Evolutionary conservation across 805 yeast species (phyloP), one percentile per base, ranked within the genome.

Genomic region (Vanderwaltozyma yarrowii): DNA sequence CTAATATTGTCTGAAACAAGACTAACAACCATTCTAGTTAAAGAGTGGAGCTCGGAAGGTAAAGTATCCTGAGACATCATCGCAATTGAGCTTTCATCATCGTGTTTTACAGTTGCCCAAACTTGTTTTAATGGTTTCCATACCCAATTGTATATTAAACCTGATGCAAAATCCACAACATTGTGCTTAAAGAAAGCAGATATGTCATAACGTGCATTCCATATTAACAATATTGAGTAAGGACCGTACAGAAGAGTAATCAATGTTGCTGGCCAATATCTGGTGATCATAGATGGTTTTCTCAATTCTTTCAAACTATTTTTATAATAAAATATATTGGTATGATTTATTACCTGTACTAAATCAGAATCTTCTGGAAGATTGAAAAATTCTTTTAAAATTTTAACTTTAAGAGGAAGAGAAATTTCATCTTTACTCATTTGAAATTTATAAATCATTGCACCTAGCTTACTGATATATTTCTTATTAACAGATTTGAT

Each of bases 1-100:
- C 20, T 34, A 2, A 46, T 37, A 31, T 52, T 51, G 12, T 57
- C 58, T 5, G 45, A 43, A 10, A 55, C 49, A 33, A 45, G 49
- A 37, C 83, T 92, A 15, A 78, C 65, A 2, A 86, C 85, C 98
- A 89, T 89, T 40, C 96, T 61, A 52, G 86, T 87, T 37, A 89
- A 67, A 2, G 95, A 81, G 33, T 76, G 74, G 46, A 86, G 64
- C 50, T 88, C 96, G 0, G 92, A 74, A 27, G 73, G 70, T 14
- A 92, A 65, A 1, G 95, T 80, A 38, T 82, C 80, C 54, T 81
- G 80, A 3, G 89, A 76, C 61, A 84, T 77, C 17, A 87, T 72
- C 0, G 95, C 81, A 32, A 87, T 74, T 41, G 78, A 73, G 1
- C 80, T 73, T 27, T 69, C 66, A 13, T 81, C 80, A 54, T 88